Base-by-base conservation (phyloP, 192 early-diverging fungal species). In the Haplosporangium gracile region DNA sequence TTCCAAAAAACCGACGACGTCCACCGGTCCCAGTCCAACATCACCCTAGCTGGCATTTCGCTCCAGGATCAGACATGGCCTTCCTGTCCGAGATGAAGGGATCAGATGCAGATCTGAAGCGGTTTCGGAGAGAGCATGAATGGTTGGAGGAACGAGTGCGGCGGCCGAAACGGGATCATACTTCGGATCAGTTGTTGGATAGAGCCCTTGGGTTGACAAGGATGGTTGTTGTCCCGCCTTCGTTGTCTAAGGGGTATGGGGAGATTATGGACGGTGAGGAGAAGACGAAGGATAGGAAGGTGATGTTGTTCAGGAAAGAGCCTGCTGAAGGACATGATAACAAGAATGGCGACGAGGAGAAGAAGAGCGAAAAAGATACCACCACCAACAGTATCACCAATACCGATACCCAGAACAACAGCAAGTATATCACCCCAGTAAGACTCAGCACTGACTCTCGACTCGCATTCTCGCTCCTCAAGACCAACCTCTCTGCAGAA, bases 21-120 rank as follows among this genome's bases (percentile, higher is more conserved):
- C 26, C 60, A 57, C n/a, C 55, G 8, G n/a, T 57, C 0, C 29
- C 29, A 10, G 60, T 32, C 11, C 70, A 49, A 16, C 22, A 60
- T 24, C 49, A 47, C 45, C 53, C 75, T 1, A 82, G 75, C 47
- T 81, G 79, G 79, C 75, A 86, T 63, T 60, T 43, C 55, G 75
- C 72, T 4, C 79, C 84, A n/a, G 84, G 84, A 3, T 71, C 84
- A 26, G 84, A 86, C 40, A 40, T 86, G 10, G 84, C 84, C 0
- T 63, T 86, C n/a, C 53, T 86, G 9, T 86, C 84, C 40, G 79
- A 80, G 71, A 86, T 86, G 84, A 76, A 68, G 32, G 79, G 76
- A 29, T 81, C 84, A 2, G 77, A 39, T 20, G 84, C 79, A 15
- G 84, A 86, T 65, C 42, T 86, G 51, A 75, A 70, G 26, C 74